Evolutionary conservation across 441 rosid genomes (phyloP), one percentile per base, ranked within the genome.

Genomic region (Jatropha podagrica): DNA sequence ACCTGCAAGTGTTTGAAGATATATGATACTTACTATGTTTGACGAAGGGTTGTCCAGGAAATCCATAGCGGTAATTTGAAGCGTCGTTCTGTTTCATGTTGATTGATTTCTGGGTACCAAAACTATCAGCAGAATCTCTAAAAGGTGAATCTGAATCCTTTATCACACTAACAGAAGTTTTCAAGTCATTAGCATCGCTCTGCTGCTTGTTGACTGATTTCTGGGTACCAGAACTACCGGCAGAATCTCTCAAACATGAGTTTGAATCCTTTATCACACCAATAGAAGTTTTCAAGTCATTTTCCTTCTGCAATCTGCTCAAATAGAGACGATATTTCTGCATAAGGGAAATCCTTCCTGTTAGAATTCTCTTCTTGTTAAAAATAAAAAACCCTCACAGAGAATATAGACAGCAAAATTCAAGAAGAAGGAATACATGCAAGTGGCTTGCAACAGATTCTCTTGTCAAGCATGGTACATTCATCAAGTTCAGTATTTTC

Each of bases 251-350:
- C 37, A 77, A 68, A 71, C 88, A 71, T 41, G 85, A 78, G 75
- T 93, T 96, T 44, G 86, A 78, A 82, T 81, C 84, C 86, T 87
- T 92, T 38, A 74, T 74, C 75, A 89, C 93, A 76, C 82, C 82
- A 72, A 71, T 77, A 1, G 83, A 82, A 72, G 77, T 76, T 80
- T 84, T 90, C 0, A 70, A 59, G 77, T 89, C 92, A 82, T 84
- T 87, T 8, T 83, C 94, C 72, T 89, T 91, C 85, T 89, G 97
- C 72, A 96, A 72, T 71, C 99, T 86, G 81, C 90, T 86, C 85
- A 96, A 82, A 85, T 93, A 96, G 72, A 93, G 94, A 17, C 99
- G 96, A 79, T 96, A 93, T 79, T 96, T 96, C 99, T 96, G 95
- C 91, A 82, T 5, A 76, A 46, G 44, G 42, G 42, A 70, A 72